A percentile compares a stretch with the other conserved stretches of the same genome.
Conservation (phyloP, 805 yeast species). For the Vanderwaltozyma yarrowii region DNA sequence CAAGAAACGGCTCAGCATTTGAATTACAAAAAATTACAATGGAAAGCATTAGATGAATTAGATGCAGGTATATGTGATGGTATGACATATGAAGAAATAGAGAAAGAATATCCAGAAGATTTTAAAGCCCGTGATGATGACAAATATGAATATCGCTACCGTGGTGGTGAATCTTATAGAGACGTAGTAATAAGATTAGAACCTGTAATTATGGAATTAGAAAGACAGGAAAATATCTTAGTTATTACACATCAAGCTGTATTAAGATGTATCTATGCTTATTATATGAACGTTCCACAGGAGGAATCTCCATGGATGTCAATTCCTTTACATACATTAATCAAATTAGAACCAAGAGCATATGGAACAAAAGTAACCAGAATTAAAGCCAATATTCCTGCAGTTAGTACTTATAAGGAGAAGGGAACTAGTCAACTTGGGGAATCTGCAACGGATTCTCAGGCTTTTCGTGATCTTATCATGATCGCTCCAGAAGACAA, state of each 20-base stretch:
- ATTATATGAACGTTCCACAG: constrained; percentile 97
- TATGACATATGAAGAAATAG: constrained; percentile 90
- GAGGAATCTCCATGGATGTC: constrained; percentile 99
- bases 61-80: constrained; percentile 99
- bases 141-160: constrained; percentile 88
- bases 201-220: constrained; percentile 97
- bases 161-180: constrained; percentile 95
- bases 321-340: constrained; percentile 90
- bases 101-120: constrained; percentile 78
- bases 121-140: constrained; percentile 92
- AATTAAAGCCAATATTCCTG: constrained; percentile 93
- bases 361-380: constrained; percentile 80
- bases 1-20: constrained; percentile 82
- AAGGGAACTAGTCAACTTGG: constrained; percentile 63
- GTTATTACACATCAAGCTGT: constrained; percentile 98
- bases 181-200: constrained; percentile 92
- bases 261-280: constrained; percentile 89
- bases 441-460: constrained; percentile 17
- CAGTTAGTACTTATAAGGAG: constrained; percentile 92
- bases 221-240: constrained; percentile 89
- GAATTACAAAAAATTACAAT: constrained; percentile 72
- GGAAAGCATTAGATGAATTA: constrained; percentile 96
- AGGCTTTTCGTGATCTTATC: constrained; percentile 1
- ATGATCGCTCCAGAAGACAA: constrained; percentile 1
- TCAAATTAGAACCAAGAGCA: constrained; percentile 91